Evolutionary conservation across 805 yeast genomes (phyloP).

Genomic region (Hanseniaspora mollemarum): DNA sequence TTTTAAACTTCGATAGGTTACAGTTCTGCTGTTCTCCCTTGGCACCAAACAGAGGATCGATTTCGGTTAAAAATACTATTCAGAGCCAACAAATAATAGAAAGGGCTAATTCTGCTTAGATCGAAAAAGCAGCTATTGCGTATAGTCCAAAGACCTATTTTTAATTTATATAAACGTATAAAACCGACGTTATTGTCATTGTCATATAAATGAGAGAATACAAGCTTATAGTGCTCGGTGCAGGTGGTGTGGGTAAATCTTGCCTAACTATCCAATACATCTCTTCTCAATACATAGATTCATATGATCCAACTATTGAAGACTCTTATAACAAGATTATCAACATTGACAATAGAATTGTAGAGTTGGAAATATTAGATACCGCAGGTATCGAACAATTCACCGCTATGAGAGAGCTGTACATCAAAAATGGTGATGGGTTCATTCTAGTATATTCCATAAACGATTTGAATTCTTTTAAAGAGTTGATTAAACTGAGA

Average conservation of each 20-base stretch:
- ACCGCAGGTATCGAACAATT: slow-evolving; percentile 94
- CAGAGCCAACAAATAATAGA: too few relatives aligned
- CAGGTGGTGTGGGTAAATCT: slow-evolving; percentile 96
- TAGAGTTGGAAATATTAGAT: slow-evolving; percentile 77
- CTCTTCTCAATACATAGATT: slow-evolving; percentile 78
- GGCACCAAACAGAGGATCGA: too few relatives aligned
- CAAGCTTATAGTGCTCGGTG: slow-evolving; percentile 83
- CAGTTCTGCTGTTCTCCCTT: too few relatives aligned
- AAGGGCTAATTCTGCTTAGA: too few relatives aligned
- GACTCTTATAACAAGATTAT: slow-evolving; percentile 86
- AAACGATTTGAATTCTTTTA: slow-evolving; percentile 61
- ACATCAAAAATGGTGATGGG: slow-evolving; percentile 81
- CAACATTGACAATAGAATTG: slow-evolving; percentile 76
- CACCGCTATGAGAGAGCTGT: slow-evolving; percentile 86
- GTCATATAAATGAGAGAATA: slow-evolving; percentile 51
- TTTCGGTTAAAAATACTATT: too few relatives aligned
- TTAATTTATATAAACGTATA: too few relatives aligned
- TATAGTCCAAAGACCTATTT: too few relatives aligned
- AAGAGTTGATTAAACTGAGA: slow-evolving; percentile 65
- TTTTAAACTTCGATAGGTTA: too few relatives aligned
- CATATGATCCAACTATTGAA: slow-evolving; percentile 94
- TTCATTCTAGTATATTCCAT: slow-evolving; percentile 78
- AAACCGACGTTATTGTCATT: too few relatives aligned
- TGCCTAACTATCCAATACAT: slow-evolving; percentile 86
- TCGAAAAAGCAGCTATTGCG: too few relatives aligned